Conservation (phyloP, 1,139 yeast species). For the Geotrichum fermentans region DNA sequence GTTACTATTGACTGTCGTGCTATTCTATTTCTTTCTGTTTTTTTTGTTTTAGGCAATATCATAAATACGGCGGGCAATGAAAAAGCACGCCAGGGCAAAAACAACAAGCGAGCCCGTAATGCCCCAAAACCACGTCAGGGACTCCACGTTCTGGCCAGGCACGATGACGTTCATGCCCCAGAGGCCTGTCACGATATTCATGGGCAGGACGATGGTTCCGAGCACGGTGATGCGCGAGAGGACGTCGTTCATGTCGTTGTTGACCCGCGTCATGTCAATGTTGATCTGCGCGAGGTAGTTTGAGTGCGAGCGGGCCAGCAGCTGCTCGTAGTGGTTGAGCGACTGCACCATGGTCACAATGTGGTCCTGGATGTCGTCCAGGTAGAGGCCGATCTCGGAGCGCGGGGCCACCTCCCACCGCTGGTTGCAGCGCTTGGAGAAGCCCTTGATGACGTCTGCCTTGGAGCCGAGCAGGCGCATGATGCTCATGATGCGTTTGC, state of each 20-base stretch:
- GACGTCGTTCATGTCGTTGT: constrained; percentile 94
- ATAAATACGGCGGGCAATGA: constrained; percentile 32
- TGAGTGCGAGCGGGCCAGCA: constrained; percentile 87
- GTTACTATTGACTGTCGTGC: not conserved
- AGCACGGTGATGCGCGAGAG: constrained; percentile 86
- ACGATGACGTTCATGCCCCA: constrained; percentile 99
- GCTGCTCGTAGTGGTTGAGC: constrained; percentile 86
- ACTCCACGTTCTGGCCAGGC: constrained; percentile 75
- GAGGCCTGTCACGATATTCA: constrained; percentile 89
- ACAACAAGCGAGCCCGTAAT: constrained; percentile 32
- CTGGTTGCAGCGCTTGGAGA: constrained; percentile 84
- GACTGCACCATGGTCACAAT: constrained; percentile 90
- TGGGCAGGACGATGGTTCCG: constrained; percentile 91
- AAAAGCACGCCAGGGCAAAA: constrained; percentile 37
- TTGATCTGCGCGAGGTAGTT: constrained; percentile 94
- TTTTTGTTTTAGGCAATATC: constrained; percentile 23
- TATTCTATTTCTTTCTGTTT: not conserved
- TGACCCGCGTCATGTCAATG: constrained; percentile 96
- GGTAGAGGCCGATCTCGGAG: constrained; percentile 78
- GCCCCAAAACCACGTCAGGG: constrained; percentile 73
- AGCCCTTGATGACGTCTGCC: constrained; percentile 94
- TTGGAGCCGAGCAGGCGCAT: constrained; percentile 79
- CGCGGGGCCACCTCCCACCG: constrained; percentile 72
- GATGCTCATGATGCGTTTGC: constrained; percentile 89
- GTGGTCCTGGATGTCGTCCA: constrained; percentile 87